A percentile compares a stretch with the other conserved stretches of the same genome.
Evolutionary conservation across 371 early-diverging fungal species (phyloP).

Genomic region (Actinomortierella ambigua): DNA sequence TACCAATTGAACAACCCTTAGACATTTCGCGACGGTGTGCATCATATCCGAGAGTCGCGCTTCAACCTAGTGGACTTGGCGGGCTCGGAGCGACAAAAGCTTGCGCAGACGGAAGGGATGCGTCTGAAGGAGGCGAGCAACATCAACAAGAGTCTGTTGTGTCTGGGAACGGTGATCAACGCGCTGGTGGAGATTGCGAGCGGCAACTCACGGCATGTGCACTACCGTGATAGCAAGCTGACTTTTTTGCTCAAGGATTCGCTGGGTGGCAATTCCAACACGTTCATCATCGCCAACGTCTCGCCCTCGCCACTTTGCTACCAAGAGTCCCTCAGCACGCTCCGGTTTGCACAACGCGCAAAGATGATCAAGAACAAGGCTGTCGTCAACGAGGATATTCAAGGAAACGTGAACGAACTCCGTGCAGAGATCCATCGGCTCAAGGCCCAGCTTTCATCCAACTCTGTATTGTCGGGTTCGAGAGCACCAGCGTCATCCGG

Average conservation of each 20-base stretch:
- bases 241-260: constrained; percentile 82
- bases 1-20: neutral
- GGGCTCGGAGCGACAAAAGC: constrained; percentile 86
- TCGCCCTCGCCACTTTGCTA: constrained; percentile 77
- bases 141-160: constrained; percentile 88
- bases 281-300: constrained; percentile 87
- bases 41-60: constrained; percentile 61
- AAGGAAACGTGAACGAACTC: constrained; percentile 61
- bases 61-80: constrained; percentile 92
- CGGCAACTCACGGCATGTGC: constrained; percentile 81
- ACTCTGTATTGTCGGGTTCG: too few relatives aligned
- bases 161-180: constrained; percentile 91
- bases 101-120: constrained; percentile 79
- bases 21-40: constrained; percentile 55
- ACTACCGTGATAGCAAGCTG: constrained; percentile 91
- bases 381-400: constrained; percentile 66
- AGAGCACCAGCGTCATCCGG: too few relatives aligned
- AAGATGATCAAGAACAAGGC: constrained; percentile 89
- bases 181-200: constrained; percentile 77
- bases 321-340: constrained; percentile 83
- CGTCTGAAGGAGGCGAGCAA: constrained; percentile 87
- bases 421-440: constrained; percentile 58
- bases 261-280: constrained; percentile 71
- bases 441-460: constrained; percentile 29
- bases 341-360: constrained; percentile 90